These are phyloP conservation scores for Taphrina deformans DNA, from an alignment of 1,139 yeast genomes.

Conservation along the genomic window DNA sequence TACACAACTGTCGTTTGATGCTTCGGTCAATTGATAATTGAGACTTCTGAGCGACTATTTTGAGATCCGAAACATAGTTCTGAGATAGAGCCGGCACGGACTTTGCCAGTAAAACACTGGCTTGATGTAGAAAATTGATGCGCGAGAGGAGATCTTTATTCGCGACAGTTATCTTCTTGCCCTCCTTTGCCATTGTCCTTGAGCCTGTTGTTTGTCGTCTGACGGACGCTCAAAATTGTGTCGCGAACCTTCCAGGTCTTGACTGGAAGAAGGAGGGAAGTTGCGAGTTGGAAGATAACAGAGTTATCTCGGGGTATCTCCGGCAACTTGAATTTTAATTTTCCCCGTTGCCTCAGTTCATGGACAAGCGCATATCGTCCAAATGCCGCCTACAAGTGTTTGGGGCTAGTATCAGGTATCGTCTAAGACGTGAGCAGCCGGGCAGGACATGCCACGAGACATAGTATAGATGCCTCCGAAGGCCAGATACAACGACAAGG, in stretches of 20 bases:
- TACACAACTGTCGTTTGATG: constrained; percentile 16
- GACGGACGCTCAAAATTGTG: no score
- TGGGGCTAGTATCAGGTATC: no score
- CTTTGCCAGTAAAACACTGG: not conserved
- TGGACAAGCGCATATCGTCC: no score
- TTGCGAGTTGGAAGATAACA: not conserved
- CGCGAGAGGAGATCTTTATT: constrained; percentile 14
- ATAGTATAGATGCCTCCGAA: constrained; percentile 14
- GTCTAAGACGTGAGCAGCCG: no score
- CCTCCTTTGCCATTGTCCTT: not conserved
- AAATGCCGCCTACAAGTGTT: no score
- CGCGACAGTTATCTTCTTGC: not conserved
- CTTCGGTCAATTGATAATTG: not conserved
- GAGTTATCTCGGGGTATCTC: not conserved
- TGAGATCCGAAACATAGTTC: not conserved
- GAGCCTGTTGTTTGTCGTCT: not conserved
- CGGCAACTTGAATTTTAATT: not conserved
- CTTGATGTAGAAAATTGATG: constrained; percentile 17
- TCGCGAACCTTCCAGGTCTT: not conserved
- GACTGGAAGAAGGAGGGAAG: not conserved
- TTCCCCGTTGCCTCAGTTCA: not conserved
- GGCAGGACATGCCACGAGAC: no score
- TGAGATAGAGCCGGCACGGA: not conserved
- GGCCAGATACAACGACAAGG: constrained; percentile 73
- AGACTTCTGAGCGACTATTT: constrained; percentile 1